Evolutionary conservation across 2,329 filamentous ascomycete species (phyloP), one percentile per base, ranked within the genome.

Genomic region (Thielaviopsis ethacetica): DNA sequence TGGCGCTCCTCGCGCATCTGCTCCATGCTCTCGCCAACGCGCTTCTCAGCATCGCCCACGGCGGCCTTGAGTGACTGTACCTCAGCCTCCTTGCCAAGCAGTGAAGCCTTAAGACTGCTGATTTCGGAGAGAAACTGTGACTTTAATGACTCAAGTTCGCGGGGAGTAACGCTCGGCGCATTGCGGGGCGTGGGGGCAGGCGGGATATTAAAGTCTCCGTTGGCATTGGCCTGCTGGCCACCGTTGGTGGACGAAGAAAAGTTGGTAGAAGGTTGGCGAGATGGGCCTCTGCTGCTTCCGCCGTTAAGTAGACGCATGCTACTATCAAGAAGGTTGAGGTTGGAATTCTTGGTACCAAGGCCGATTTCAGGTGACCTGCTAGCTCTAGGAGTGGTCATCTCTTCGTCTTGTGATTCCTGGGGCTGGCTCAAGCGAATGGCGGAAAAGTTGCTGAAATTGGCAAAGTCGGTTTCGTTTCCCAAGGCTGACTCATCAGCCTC

Each of bases 71-170:
- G 78, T 38, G 86, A 91, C 56, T 84, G 78, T 41, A 93, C 88
- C 69, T 97, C 91, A 5, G 91, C 91, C 68, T 97, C 91, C 67
- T 93, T 94, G 54, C 93, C 93, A 65, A 85, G 91, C 10, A 98
- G 76, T 10, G 88, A 91, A 2, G 93, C 93, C 67, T 88, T 93
- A 19, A 98, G 80, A n/a, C 87, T 89, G 62, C 89, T 95, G 61
- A 98, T 95, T 68, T 97, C 88, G 0, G 91, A 95, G 56, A 94
- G 78, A 66, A 95, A 94, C 24, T 80, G 81, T 0, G 91, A 96
- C 70, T 97, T 97, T 62, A 97, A 77, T 15, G 86, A 88, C 68
- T 98, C 93, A 2, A 97, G 76, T 72, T 98, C 93, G 38, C 93
- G 83, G 1, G 93, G 88, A 1, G 91, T 95, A 64, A 97, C 86